Conservation (phyloP, 768 basidiomycete species). For the Tubosaeta brunneosetosa region DNA sequence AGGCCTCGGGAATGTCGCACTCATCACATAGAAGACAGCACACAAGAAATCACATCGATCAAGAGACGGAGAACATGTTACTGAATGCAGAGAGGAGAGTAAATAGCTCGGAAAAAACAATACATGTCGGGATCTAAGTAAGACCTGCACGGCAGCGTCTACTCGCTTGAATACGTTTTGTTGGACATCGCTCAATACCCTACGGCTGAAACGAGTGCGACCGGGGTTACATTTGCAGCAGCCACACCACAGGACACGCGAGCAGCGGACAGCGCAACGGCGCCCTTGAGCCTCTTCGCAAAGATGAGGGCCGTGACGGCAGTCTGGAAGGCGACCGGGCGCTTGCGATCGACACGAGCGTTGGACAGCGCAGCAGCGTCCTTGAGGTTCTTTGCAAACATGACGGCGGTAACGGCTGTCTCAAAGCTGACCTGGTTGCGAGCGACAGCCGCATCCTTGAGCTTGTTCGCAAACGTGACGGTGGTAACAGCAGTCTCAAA, state of each 20-base stretch:
- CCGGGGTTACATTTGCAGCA: neutral
- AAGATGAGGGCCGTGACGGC: constrained; percentile 21
- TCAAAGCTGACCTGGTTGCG: constrained; percentile 10
- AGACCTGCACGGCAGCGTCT: neutral
- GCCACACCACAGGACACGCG: neutral
- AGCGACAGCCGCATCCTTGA: neutral
- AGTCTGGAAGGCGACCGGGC: constrained; percentile 15
- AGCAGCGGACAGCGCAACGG: constrained; percentile 9
- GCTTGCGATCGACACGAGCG: neutral
- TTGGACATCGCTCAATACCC: neutral
- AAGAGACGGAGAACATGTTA: neutral
- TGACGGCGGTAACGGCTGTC: constrained; percentile 19
- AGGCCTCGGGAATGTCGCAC: neutral
- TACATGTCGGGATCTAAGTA: neutral
- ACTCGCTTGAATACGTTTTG: neutral
- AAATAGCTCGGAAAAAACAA: neutral
- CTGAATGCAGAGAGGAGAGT: neutral
- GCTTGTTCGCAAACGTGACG: constrained; percentile 20
- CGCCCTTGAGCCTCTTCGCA: constrained; percentile 19
- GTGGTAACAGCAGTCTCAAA: constrained; percentile 23
- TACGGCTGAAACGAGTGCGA: neutral
- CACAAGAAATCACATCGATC: neutral
- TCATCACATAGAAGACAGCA: neutral
- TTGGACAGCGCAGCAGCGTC: constrained; percentile 12
- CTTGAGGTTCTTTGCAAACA: constrained; percentile 24